Evolutionary conservation across 495 filamentous ascomycete species (phyloP).

Genomic region (Pseudotulostoma volvatum): DNA sequence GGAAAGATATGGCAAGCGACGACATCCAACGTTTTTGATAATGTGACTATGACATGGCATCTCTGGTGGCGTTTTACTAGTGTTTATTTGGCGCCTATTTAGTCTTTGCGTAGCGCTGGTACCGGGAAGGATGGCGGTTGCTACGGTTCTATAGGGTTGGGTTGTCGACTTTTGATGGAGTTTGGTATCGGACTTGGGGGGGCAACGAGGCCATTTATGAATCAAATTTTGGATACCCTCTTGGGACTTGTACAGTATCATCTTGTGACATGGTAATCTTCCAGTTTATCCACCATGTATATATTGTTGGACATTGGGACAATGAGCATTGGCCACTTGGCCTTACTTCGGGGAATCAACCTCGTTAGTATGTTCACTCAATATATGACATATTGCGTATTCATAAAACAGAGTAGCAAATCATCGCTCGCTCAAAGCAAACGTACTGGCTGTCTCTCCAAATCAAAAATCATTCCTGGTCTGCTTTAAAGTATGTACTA

Average conservation of each 20-base stretch:
- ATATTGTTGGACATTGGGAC: no score
- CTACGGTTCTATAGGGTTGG: background rate
- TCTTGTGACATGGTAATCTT: no score
- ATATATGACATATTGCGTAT: no score
- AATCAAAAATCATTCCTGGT: no score
- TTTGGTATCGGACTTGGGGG: background rate
- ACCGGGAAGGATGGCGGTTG: background rate
- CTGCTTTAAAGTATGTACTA: no score
- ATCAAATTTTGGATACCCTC: background rate
- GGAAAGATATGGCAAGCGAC: background rate
- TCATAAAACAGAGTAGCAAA: no score
- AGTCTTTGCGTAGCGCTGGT: background rate
- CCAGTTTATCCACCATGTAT: no score
- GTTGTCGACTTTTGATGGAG: background rate
- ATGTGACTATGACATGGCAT: constrained; percentile 5
- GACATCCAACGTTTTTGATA: constrained; percentile 15
- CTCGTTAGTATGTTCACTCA: no score
- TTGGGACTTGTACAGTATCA: background rate
- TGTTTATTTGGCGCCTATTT: background rate
- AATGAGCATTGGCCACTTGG: no score
- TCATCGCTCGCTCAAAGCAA: no score
- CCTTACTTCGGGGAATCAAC: no score
- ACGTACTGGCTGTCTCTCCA: no score
- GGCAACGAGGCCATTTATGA: background rate
- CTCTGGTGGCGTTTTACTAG: constrained; percentile 6